Percentiles rank a stretch among this genome's conserved stretches.
phyloP scores from a whole-genome alignment of 1,139 yeast species.

The Suzukiozyma palmioleophila region DNA sequence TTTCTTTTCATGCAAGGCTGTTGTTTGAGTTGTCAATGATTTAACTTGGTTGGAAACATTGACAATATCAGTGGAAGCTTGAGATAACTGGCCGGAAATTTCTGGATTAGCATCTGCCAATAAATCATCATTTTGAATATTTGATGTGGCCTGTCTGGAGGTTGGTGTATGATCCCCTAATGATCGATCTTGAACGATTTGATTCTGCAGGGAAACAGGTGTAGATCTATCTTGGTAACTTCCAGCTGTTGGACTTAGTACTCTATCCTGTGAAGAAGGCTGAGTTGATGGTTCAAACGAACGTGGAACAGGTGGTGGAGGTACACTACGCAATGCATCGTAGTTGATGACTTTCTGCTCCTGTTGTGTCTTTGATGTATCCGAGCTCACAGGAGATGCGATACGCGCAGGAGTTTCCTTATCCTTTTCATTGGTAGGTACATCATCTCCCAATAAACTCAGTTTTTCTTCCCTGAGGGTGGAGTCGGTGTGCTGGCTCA shows the following conservation, averaged over 20 bases:
- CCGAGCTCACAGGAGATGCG: constrained; percentile 4
- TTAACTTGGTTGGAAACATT: constrained; percentile 81
- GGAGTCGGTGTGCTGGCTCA: constrained; percentile 20
- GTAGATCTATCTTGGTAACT: constrained; percentile 2
- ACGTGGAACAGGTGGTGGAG: constrained; percentile 30
- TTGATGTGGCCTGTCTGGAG: constrained; percentile 3
- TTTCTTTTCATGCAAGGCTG: constrained; percentile 65
- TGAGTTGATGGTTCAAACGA: constrained; percentile 11
- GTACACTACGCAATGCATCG: constrained; percentile 45
- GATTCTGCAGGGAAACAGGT: constrained; percentile 3
- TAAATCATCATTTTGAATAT: constrained; percentile 39
- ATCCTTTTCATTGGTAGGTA: constrained; percentile 6
- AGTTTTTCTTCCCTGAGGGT: constrained; percentile 18
- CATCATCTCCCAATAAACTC: constrained; percentile 26
- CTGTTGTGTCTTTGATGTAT: constrained; percentile 1
- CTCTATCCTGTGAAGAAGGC: constrained; percentile 7
- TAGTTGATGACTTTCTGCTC: constrained; percentile 30
- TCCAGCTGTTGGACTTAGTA: constrained; percentile 9
- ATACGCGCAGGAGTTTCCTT: constrained; percentile 4
- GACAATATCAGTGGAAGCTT: constrained; percentile 82
- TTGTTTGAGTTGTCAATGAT: constrained; percentile 72
- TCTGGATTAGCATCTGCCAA: constrained; percentile 51
- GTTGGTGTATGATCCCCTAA: not conserved
- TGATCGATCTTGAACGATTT: constrained; percentile 2
- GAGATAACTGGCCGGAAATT: constrained; percentile 63